A percentile compares a stretch with the other conserved stretches of the same genome.
Conservation (phyloP, 2,329 filamentous ascomycete species). For the Cercospora sojina region DNA sequence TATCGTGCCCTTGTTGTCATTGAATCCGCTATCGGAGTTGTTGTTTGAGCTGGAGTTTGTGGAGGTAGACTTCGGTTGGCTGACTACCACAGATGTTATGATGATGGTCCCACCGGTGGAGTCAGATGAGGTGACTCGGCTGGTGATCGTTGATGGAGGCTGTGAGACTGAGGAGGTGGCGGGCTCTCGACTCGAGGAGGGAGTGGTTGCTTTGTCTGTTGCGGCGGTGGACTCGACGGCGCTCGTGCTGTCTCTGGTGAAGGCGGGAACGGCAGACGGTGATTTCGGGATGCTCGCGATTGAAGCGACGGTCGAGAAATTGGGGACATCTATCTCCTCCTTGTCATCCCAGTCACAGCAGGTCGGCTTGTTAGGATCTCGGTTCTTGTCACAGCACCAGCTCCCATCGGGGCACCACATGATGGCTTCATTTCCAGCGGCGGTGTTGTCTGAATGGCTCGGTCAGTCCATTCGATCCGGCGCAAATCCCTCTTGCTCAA, state of each 20-base stretch:
- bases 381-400: slow-evolving; percentile 37
- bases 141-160: slow-evolving; percentile 5
- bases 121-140: slow-evolving; percentile 4
- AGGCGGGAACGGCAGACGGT: slow-evolving; percentile 5
- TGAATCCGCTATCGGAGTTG: not conserved
- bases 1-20: slow-evolving; percentile 5
- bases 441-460: slow-evolving; percentile 21
- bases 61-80: not conserved
- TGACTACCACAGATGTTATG: slow-evolving; percentile 8
- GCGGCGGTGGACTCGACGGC: not conserved
- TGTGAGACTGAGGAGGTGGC: not conserved
- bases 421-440: slow-evolving; percentile 36
- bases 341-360: slow-evolving; percentile 23
- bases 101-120: slow-evolving; percentile 4
- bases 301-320: slow-evolving; percentile 19
- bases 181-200: not conserved
- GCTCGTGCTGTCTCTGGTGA: slow-evolving; percentile 5
- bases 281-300: slow-evolving; percentile 23
- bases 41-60: not conserved
- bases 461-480: not conserved
- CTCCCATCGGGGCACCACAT: slow-evolving; percentile 32
- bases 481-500: not conserved
- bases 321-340: slow-evolving; percentile 23
- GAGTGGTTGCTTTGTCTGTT: not conserved
- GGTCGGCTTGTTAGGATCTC: slow-evolving; percentile 22